These are phyloP conservation scores for Penicillium paxilli DNA, from an alignment of 495 filamentous ascomycete genomes.

Conservation along the genomic window DNA sequence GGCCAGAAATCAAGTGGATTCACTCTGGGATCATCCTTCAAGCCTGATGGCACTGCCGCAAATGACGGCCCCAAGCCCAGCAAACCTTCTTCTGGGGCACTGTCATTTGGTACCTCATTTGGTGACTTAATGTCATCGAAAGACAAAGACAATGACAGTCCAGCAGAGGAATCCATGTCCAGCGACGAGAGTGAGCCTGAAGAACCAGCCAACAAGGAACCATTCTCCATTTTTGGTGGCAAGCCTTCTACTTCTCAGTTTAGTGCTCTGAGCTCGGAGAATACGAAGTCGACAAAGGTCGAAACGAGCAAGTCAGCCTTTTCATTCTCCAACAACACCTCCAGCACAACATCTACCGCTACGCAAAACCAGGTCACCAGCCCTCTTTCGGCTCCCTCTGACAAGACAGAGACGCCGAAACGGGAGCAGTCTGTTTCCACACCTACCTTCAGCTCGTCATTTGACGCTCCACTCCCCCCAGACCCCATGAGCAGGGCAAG, in stretches of 20 bases:
- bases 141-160: slow-evolving; percentile 25
- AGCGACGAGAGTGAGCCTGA: slow-evolving; percentile 34
- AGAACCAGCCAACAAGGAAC: slow-evolving; percentile 19
- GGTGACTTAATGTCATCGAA: slow-evolving; percentile 26
- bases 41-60: slow-evolving; percentile 65
- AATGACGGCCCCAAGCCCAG: slow-evolving; percentile 58
- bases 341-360: slow-evolving; percentile 8
- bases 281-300: slow-evolving; percentile 25
- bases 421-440: slow-evolving; percentile 24
- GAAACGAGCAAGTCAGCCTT: slow-evolving; percentile 37
- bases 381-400: slow-evolving; percentile 37
- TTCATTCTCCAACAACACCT: slow-evolving; percentile 35
- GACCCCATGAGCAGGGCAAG: slow-evolving; percentile 69
- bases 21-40: slow-evolving; percentile 77
- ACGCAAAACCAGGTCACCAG: slow-evolving; percentile 27
- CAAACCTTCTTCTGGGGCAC: slow-evolving; percentile 35
- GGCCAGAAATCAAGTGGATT: slow-evolving; percentile 53
- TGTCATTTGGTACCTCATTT: slow-evolving; percentile 34
- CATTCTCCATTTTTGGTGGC: slow-evolving; percentile 21
- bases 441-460: slow-evolving; percentile 14
- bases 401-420: slow-evolving; percentile 36
- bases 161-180: slow-evolving; percentile 37
- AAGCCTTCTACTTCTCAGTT: slow-evolving; percentile 44
- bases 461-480: slow-evolving; percentile 69
- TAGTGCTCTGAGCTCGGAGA: slow-evolving; percentile 5